Evolutionary conservation across 176 grass and related monocot genomes (phyloP).

Genomic region (Bolboschoenus planiculmis): DNA sequence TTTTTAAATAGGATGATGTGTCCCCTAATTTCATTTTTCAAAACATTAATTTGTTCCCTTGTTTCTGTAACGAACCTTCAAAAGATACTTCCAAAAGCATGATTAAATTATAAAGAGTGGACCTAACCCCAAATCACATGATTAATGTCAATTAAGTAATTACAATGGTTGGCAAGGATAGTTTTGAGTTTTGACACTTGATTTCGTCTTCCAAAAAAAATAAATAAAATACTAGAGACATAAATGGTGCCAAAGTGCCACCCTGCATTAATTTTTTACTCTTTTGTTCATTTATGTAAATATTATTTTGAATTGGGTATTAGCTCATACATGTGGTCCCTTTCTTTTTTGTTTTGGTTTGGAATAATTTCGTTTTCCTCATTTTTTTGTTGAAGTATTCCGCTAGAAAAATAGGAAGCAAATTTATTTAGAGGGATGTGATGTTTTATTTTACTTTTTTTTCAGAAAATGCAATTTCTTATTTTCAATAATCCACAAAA

Average conservation of each 20-base stretch:
- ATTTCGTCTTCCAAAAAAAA: not conserved
- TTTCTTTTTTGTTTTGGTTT: not conserved
- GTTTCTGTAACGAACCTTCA: conserved; percentile 6
- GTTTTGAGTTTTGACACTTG: not conserved
- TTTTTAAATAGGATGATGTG: not conserved
- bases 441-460: not conserved
- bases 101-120: not conserved
- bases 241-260: not conserved
- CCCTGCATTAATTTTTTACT: not conserved
- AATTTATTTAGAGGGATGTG: not conserved
- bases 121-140: not conserved
- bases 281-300: not conserved
- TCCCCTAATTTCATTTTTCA: not conserved
- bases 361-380: not conserved
- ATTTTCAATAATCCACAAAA: no score
- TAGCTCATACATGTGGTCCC: not conserved
- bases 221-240: not conserved
- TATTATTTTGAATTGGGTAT: not conserved
- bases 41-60: not conserved
- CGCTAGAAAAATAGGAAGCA: not conserved
- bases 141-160: not conserved
- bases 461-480: no score
- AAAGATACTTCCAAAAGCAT: not conserved
- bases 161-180: not conserved
- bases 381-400: not conserved